phyloP scores from a whole-genome alignment of 257 asterid species.

The Capsicum chinense region DNA sequence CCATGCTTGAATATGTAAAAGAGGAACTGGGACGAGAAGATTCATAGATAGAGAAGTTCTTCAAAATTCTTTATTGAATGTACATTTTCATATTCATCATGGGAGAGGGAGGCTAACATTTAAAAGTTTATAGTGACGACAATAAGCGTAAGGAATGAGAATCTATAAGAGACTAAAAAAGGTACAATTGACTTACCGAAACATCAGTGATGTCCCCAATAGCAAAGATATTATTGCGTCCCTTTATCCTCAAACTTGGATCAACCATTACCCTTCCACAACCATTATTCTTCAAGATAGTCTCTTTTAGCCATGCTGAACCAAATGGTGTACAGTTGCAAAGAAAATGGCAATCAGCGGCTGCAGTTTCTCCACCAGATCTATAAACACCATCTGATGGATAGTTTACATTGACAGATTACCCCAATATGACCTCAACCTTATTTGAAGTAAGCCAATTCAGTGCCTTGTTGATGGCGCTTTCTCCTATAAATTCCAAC shows the following conservation, averaged over 20 bases:
- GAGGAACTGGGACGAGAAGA: background rate
- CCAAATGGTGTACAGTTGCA: conserved; percentile 37
- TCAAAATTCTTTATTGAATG: background rate
- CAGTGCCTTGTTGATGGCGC: conserved; percentile 29
- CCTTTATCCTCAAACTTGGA: conserved; percentile 35
- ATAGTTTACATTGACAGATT: conserved; percentile 32
- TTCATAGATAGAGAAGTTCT: background rate
- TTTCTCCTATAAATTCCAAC: conserved; percentile 35
- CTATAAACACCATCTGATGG: conserved; percentile 34
- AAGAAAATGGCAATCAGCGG: conserved; percentile 36
- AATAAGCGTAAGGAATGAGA: background rate
- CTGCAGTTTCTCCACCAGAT: conserved; percentile 34
- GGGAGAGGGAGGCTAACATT: background rate
- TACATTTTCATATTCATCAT: background rate
- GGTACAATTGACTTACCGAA: background rate
- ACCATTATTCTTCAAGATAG: conserved; percentile 30
- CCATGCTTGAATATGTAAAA: background rate
- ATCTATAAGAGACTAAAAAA: background rate
- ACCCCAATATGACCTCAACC: conserved; percentile 35
- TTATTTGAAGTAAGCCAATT: conserved; percentile 35
- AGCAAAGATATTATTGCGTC: conserved; percentile 31
- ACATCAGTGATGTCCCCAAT: conserved; percentile 39
- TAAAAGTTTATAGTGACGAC: background rate
- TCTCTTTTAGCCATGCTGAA: conserved; percentile 36
- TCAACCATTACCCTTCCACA: conserved; percentile 40